These are phyloP conservation scores for Ocimum tenuiflorum DNA, from an alignment of 257 asterid species.

Conservation along the genomic window DNA sequence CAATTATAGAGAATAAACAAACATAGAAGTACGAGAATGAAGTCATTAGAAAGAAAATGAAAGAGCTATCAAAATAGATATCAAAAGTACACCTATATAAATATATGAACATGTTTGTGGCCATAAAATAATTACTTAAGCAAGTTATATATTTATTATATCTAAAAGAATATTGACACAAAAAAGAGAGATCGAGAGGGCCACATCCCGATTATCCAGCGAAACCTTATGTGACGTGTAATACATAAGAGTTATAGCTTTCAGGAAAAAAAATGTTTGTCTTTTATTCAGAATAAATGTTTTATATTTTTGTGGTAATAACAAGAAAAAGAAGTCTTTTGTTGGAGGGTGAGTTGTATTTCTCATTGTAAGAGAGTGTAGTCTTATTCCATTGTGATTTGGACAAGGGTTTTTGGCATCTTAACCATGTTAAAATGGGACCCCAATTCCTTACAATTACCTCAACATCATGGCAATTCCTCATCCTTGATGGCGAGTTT, in stretches of 20 bases:
- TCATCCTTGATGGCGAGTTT: too few relatives aligned
- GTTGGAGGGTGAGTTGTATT: conserved; percentile 20
- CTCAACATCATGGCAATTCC: conserved; percentile 16
- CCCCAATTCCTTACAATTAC: conserved; percentile 37
- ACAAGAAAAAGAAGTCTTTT: conserved; percentile 20
- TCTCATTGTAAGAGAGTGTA: too few relatives aligned
- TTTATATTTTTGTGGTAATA: not conserved
- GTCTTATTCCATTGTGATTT: conserved; percentile 19
- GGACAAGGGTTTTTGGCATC: conserved; percentile 11
- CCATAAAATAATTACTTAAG: too few relatives aligned
- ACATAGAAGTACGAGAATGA: not conserved
- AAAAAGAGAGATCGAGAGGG: too few relatives aligned
- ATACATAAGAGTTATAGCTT: conserved; percentile 15
- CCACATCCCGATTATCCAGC: conserved; percentile 23
- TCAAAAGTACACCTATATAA: too few relatives aligned
- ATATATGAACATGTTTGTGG: too few relatives aligned
- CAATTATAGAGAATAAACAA: not conserved
- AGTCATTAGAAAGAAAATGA: not conserved
- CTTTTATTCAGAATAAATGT: conserved; percentile 9
- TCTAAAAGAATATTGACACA: too few relatives aligned
- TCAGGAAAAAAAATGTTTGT: conserved; percentile 13
- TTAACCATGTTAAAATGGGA: conserved; percentile 24
- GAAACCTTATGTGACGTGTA: conserved; percentile 1
- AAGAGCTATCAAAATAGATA: not conserved
- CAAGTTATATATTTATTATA: too few relatives aligned